Conservation (phyloP, 176 grass and related monocot species). For the Poa pratensis region DNA sequence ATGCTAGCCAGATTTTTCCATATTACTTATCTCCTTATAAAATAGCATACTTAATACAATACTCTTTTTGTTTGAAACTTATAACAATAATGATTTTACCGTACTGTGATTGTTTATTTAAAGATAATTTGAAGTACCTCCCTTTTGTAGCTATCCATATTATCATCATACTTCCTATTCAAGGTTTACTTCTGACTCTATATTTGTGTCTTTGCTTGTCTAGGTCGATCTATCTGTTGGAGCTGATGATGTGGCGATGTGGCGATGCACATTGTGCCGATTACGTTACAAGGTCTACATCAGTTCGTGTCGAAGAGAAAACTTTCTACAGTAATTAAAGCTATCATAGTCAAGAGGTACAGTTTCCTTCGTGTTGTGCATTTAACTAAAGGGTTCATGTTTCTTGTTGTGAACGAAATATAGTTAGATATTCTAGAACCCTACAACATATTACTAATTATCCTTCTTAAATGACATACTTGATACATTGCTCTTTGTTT, state of each 20-base stretch:
- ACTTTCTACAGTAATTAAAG: no score
- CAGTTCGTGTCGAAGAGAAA: no score
- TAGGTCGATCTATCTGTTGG: neutral
- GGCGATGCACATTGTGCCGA: neutral
- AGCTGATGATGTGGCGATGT: neutral
- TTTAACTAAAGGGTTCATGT: neutral
- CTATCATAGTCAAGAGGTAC: neutral
- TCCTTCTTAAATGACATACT: neutral
- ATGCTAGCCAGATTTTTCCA: no score
- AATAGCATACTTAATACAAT: no score
- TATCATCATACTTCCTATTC: neutral
- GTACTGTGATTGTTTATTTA: neutral
- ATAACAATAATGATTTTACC: neutral
- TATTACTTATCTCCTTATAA: no score
- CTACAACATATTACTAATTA: neutral
- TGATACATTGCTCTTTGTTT: neutral
- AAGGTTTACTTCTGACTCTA: neutral
- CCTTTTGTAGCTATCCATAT: no score
- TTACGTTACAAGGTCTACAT: neutral
- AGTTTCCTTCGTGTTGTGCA: neutral
- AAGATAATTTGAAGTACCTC: neutral
- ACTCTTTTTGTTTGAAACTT: neutral
- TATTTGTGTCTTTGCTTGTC: neutral
- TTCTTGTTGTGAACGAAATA: no score
- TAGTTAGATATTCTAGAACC: no score